phyloP scores from a whole-genome alignment of 371 early-diverging fungal genomes.

The Encephalitozoon cuniculi region DNA sequence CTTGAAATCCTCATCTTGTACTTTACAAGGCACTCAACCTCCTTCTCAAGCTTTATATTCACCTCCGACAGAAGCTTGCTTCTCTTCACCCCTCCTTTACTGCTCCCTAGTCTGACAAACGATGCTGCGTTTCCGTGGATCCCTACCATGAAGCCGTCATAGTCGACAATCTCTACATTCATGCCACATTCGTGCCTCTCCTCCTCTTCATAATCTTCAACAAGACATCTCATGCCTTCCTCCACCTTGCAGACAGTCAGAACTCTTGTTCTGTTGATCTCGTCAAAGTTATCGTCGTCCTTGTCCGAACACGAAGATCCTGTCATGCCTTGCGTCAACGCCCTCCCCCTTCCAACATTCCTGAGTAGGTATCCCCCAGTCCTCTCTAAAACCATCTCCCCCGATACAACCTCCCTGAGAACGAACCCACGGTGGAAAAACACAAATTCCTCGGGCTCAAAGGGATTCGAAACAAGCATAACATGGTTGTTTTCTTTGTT shows the following conservation, averaged over 20 bases:
- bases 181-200: neutral
- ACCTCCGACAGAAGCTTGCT: neutral
- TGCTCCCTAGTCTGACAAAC: neutral
- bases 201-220: neutral
- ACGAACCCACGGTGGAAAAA: neutral
- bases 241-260: neutral
- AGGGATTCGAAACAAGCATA: conserved; percentile 4
- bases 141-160: neutral
- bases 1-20: neutral
- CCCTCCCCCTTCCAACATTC: neutral
- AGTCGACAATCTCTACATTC: neutral
- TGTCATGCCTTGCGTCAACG: neutral
- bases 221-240: neutral
- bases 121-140: neutral
- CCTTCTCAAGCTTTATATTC: conserved; percentile 1
- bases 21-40: neutral
- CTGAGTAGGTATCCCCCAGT: neutral
- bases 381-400: neutral
- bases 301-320: neutral
- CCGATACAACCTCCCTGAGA: neutral
- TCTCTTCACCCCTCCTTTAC: neutral
- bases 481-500: neutral
- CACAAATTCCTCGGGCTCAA: conserved; percentile 5
- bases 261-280: neutral
- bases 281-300: neutral